Evolutionary conservation across 2,329 filamentous ascomycete species (phyloP), one percentile per base, ranked within the genome.

Genomic region (Huntiella decipiens): DNA sequence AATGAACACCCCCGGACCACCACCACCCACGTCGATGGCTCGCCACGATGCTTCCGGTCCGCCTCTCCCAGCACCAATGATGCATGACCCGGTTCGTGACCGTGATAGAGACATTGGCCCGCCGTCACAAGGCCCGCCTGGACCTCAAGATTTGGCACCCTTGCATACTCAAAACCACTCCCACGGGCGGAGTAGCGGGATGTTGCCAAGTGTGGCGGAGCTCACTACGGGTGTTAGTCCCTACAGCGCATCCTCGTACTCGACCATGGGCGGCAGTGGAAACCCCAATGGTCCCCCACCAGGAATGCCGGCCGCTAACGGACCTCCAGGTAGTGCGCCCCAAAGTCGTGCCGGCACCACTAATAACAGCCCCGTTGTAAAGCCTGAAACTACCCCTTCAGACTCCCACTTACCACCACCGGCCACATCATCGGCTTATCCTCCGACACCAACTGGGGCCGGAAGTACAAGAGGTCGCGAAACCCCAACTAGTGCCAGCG

Each of bases 161-260:
- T 34, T 49, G 11, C 43, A 52, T 13, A 39, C 47, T n/a, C 46
- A 47, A 10, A 38, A 38, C 1, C 56, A 57, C 44, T 10, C n/a
- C 37, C 60, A 60, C 28, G 57, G 60, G 5, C 56, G 60, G 22
- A 59, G 60, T n/a, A 60, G 60, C 4, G 66, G 63, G 0, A 62
- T 70, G 51, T 61, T 79, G n/a, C 75, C 75, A 1, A 68, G 73
- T 43, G 65, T 79, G 12, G 68, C 71, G 33, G 74, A 79, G 55
- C 65, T 79, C 53, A 79, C 75, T 2, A 78, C 74, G 0, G 74
- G 75, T 10, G 63, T 77, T 31, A 74, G 69, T 51, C 71, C 73
- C 1, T 78, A 77, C 55, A 70, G 62, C 52, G 70, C 70, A n/a
- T 69, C 70, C 35, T 68, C 70, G 1, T 73, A 72, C 54, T 65